Base-by-base conservation (phyloP, 192 early-diverging fungal species). In the Backusella psychrophila region DNA sequence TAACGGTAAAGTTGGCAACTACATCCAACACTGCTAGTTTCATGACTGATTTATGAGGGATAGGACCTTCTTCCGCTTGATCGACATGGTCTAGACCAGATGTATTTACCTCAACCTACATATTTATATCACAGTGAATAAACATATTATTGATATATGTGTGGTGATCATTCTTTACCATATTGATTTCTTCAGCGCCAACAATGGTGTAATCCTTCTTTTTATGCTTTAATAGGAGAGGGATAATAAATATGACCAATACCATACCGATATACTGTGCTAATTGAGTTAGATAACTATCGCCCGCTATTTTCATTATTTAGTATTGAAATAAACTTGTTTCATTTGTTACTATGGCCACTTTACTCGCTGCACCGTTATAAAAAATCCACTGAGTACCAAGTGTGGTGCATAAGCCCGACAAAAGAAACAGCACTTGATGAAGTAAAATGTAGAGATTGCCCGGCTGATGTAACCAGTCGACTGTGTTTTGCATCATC, bases 321-420 rank as follows among this genome's bases (percentile, higher is more conserved):
- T 52, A 35, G 11, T 9, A 67, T 66, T 6, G 35, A 42, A 36
- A 33, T 44, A 46, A 15, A 2, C 4, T 49, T 49, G 33, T 3
- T 44, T 44, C 1, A 8, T 39, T n/a, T 53, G 49, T 29, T 41
- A 66, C 34, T 29, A 33, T 59, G 8, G 11, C 9, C 31, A n/a
- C 34, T 85, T 87, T 83, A 90, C 89, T 84, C 15, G 89, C 85
- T 53, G 86, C 89, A 52, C 87, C 87, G 77, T 88, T 81, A 74
- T 90, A 90, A 53, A 87, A 86, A 23, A 90, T 56, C 82, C 86
- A 90, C 69, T 90, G 89, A 17, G 80, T 74, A 1, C 83, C 86
- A 41, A 90, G 78, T 6, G 89, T 88, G 29, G 84, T 83, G 73
- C 80, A 83, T 39, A 90, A 77, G 6, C 89, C 89, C 12, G 87